Base-by-base conservation (phyloP, 805 yeast genomes). In the Myxozyma udenii region DNA sequence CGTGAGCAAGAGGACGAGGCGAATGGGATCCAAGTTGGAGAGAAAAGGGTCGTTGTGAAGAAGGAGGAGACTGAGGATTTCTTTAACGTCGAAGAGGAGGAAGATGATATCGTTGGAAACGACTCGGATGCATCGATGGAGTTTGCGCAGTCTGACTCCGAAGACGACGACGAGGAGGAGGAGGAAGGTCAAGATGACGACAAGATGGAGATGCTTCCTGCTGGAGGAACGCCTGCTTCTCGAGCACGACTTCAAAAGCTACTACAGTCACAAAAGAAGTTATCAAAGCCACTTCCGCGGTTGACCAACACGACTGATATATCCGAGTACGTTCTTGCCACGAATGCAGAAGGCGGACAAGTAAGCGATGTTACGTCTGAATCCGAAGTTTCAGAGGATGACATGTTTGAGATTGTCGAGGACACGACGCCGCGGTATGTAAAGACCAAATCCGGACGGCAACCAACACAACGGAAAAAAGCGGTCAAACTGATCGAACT, bases 381-480 rank as follows among this genome's bases (percentile, higher is more conserved):
- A 63, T 85, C 95, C 3, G 98, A 91, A 73, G 81, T 89, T 40
- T 98, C 93, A 64, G 96, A 90, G 55, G 96, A 90, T 60, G 87
- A 82, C 23, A 77, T 84, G 47, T 91, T 87, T 26, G 87, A 82
- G 22, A 22, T 46, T 4, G 26, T 62, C 62, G 70, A 59, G 41
- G 57, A 60, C 7, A 59, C n/a, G 2, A 4, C 46, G 18, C 44
- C 47, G 7, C 25, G 35, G n/a, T 26, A 26, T 14, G 38, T n/a
- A 18, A 26, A 11, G 23, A 57, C 55, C n/a, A 53, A 57, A 38
- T 62, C 66, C 44, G 74, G 33, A 9, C 9, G 14, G 33, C 9
- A 14, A 9, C 9, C 9, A 9, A 14, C 12, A 28, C 9, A 28
- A 28, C 33, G 71, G 48, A 89, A 88, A 69, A 80, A 86, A 63